Conservation (phyloP, 306 rosid genomes). For the Lupinus albus region DNA sequence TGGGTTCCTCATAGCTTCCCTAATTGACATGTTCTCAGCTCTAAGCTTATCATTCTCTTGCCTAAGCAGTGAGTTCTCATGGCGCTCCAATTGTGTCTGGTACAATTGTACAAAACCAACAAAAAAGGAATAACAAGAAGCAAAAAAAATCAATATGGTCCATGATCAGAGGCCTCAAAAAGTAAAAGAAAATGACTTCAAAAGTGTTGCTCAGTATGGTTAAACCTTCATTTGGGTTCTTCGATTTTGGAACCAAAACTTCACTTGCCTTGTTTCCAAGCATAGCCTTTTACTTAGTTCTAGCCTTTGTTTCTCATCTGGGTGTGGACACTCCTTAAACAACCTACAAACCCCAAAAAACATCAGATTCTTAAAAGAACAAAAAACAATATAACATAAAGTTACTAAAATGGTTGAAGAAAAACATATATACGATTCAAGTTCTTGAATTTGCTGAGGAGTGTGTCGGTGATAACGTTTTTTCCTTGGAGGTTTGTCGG, state of each 20-base stretch:
- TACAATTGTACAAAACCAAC: slow-evolving; percentile 40
- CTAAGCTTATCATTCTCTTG: slow-evolving; percentile 94
- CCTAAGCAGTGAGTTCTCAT: slow-evolving; percentile 84
- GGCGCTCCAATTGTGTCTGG: slow-evolving; percentile 96
- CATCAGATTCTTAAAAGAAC: background rate
- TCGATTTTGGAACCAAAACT: slow-evolving; percentile 98
- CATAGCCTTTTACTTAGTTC: slow-evolving; percentile 78
- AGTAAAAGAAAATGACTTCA: slow-evolving; percentile 20
- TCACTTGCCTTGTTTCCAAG: slow-evolving; percentile 90
- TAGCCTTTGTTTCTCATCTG: slow-evolving; percentile 91
- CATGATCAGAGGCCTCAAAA: background rate
- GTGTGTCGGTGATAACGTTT: slow-evolving; percentile 98
- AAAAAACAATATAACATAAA: background rate
- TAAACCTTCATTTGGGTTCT: slow-evolving; percentile 96
- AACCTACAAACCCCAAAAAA: slow-evolving; percentile 46
- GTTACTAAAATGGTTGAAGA: background rate
- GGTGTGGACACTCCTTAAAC: slow-evolving; percentile 96
- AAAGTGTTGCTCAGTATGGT: background rate
- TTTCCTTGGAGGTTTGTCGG: slow-evolving; percentile 76
- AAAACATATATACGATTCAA: slow-evolving; percentile 78
- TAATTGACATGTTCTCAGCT: slow-evolving; percentile 88
- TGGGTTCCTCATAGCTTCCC: slow-evolving; percentile 95
- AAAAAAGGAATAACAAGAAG: background rate
- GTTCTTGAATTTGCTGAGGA: slow-evolving; percentile 97
- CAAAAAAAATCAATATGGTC: slow-evolving; percentile 1